A percentile compares a stretch with the other conserved stretches of the same genome.
Evolutionary conservation across 2,329 filamentous ascomycete genomes (phyloP).

Genomic region (Pestalotiopsis sp.): DNA sequence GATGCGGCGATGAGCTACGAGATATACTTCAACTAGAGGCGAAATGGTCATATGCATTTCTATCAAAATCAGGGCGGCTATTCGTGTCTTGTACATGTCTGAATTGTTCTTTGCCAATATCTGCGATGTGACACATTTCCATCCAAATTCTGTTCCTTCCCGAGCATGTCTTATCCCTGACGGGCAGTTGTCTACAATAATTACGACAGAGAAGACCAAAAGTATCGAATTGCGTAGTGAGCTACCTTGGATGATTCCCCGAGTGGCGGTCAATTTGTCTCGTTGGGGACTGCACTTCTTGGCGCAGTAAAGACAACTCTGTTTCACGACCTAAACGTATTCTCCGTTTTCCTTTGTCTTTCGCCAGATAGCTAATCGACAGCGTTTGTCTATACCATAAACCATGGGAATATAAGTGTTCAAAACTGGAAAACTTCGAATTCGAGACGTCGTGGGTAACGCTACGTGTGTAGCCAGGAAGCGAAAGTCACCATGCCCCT

Average conservation of each 20-base stretch:
- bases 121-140: no score
- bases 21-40: background rate
- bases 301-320: background rate
- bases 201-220: no score
- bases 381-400: background rate
- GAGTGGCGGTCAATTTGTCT: background rate
- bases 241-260: no score
- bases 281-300: background rate
- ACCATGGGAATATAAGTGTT: background rate
- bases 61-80: background rate
- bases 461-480: no score
- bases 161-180: no score
- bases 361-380: background rate
- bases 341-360: background rate
- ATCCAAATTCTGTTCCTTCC: no score
- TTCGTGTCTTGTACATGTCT: background rate
- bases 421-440: no score
- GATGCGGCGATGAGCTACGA: background rate
- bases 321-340: background rate
- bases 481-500: no score
- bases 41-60: background rate
- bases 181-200: no score
- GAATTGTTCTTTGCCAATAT: background rate
- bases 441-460: no score
- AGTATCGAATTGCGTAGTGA: no score